Evolutionary conservation across 495 filamentous ascomycete species (phyloP).

Genomic region (Aspergillus conjunctus): DNA sequence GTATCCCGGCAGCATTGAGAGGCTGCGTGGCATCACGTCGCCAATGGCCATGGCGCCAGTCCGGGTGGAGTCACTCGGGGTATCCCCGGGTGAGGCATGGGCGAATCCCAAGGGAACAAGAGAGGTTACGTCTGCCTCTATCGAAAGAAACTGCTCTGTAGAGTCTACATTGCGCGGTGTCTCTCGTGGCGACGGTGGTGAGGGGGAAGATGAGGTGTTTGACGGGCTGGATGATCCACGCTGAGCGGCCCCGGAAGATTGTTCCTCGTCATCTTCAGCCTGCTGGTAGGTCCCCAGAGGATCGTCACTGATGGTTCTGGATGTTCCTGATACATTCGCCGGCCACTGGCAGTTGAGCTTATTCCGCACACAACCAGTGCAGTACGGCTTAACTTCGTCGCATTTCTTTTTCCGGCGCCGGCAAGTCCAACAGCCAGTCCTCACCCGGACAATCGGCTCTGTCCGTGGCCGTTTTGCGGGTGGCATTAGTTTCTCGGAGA

Average conservation of each 20-base stretch:
- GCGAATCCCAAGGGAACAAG: neutral
- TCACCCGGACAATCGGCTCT: constrained; percentile 39
- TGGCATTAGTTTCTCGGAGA: constrained; percentile 34
- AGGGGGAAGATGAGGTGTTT: neutral
- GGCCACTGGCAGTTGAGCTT: constrained; percentile 40
- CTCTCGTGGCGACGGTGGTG: constrained; percentile 1
- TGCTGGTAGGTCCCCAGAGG: neutral
- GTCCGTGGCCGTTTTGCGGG: constrained; percentile 33
- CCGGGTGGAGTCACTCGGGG: neutral
- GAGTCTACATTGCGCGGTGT: constrained; percentile 6
- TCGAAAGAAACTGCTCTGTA: neutral
- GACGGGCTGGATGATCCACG: constrained; percentile 8
- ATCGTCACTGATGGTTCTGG: neutral
- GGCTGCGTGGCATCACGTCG: constrained; percentile 30
- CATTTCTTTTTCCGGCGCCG: constrained; percentile 93
- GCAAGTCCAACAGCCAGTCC: constrained; percentile 82
- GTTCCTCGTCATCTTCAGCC: neutral
- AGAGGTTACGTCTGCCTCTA: constrained; percentile 1
- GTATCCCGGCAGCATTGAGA: constrained; percentile 41
- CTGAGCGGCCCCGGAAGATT: neutral
- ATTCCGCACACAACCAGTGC: constrained; percentile 54
- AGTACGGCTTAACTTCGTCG: constrained; percentile 78
- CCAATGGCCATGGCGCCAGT: constrained; percentile 17
- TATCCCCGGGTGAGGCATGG: neutral
- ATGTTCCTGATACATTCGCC: constrained; percentile 23